Evolutionary conservation across 2,329 filamentous ascomycete species (phyloP), one percentile per base, ranked within the genome.

Genomic region (Curvularia sp.): DNA sequence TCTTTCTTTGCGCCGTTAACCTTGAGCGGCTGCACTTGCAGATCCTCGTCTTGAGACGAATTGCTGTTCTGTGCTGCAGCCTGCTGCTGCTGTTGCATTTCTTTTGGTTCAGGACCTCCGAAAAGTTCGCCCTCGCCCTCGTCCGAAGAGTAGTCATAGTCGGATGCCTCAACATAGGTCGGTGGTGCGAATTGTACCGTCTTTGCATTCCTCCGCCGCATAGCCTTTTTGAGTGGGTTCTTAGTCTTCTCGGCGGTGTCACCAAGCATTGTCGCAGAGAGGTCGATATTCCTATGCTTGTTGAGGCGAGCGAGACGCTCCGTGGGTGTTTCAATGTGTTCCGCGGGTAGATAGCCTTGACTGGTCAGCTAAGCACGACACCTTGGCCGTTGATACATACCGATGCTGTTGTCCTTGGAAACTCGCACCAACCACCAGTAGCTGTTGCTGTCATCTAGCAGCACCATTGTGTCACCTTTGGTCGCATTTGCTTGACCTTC

Each of bases 361-460:
- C 5, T 39, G 38, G 15, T 49, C 31, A 68, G 62, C 52, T 12
- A 42, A 20, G 18, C 24, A 12, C 28, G 10, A 8, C 24, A 1
- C 0, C n/a, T 22, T 6, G 18, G 38, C 8, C 1, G 7, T 31
- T 28, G 18, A 20, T 15, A 71, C 83, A 60, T 77, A 89, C 87
- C 88, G 77, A 99, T 99, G 75, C 93, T 98, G 77, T 91, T 96
- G 79, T 99, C 95, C 78, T 98, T 98, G 53, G 98, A 93, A 46
- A 99, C 91, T 65, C 94, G 86, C 13, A 99, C 95, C 61, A 99
- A 86, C 95, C 95, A 99, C 95, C 95, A 99, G 78, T 99, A 99
- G 80, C 93, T 98, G 81, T 99, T 99, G 80, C 93, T 98, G 72
- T 99, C 95, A 73, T 99, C 95, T 22, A 99, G 86, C 64, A 99